A percentile compares a stretch with the other conserved stretches of the same genome.
These are phyloP conservation scores for Rhynchosporium secalis DNA, from an alignment of 2,329 filamentous ascomycete species.

Conservation along the genomic window DNA sequence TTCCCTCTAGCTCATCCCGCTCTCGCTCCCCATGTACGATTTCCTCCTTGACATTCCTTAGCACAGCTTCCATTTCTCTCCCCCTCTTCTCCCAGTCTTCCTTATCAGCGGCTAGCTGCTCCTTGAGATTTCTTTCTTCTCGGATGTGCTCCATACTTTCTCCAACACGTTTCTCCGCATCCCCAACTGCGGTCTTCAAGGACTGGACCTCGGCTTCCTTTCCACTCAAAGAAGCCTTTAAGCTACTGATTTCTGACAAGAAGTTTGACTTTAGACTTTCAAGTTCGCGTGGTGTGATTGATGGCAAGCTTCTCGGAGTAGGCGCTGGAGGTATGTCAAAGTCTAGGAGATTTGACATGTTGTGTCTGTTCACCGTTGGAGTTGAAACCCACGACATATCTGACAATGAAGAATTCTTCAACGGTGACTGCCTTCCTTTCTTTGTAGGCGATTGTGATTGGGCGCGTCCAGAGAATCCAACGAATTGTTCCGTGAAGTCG, in stretches of 20 bases:
- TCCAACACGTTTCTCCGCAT: slow-evolving; percentile 89
- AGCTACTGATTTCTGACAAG: slow-evolving; percentile 88
- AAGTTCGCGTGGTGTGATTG: slow-evolving; percentile 86
- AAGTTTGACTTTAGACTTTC: slow-evolving; percentile 90
- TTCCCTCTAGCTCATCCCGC: slow-evolving; percentile 73
- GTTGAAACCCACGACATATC: slow-evolving; percentile 34
- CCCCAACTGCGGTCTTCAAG: slow-evolving; percentile 81
- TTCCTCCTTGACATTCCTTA: slow-evolving; percentile 79
- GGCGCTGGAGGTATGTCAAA: slow-evolving; percentile 93
- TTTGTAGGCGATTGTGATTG: slow-evolving; percentile 51
- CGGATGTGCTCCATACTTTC: slow-evolving; percentile 81
- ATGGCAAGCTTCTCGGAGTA: slow-evolving; percentile 87
- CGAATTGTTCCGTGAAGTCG: slow-evolving; percentile 83
- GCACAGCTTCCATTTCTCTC: slow-evolving; percentile 79
- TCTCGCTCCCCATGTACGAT: slow-evolving; percentile 78
- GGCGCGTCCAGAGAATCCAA: slow-evolving; percentile 49
- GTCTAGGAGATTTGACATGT: slow-evolving; percentile 72
- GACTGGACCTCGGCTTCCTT: slow-evolving; percentile 90
- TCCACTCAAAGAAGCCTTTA: slow-evolving; percentile 87
- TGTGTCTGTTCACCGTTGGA: slow-evolving; percentile 34
- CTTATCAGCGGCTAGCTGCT: slow-evolving; percentile 73
- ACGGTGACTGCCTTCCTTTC: slow-evolving; percentile 48
- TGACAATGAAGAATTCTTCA: slow-evolving; percentile 37
- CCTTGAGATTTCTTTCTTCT: slow-evolving; percentile 70
- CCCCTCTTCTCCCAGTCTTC: slow-evolving; percentile 82